Evolutionary conservation across 2,329 filamentous ascomycete genomes (phyloP).

Genomic region (Sordariomycetes sp.): DNA sequence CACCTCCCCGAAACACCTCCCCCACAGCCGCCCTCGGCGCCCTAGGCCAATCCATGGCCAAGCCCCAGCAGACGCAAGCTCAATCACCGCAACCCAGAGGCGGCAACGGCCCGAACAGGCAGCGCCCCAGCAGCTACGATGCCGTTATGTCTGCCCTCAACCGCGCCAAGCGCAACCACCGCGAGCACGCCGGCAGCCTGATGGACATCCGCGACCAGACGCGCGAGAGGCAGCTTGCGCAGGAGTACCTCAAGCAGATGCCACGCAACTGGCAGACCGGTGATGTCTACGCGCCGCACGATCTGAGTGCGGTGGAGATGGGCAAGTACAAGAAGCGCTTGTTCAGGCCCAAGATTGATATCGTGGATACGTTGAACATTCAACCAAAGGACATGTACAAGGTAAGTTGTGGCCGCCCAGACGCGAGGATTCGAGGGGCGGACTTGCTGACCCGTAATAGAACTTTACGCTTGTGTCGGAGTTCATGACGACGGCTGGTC

Average conservation of each 20-base stretch:
- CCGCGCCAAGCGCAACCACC: slow-evolving; percentile 11
- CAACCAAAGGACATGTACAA: slow-evolving; percentile 82
- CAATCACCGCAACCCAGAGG: too few relatives aligned
- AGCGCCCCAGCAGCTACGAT: slow-evolving; percentile 4
- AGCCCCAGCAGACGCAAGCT: too few relatives aligned
- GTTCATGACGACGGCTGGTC: slow-evolving; percentile 75
- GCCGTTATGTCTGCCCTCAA: too few relatives aligned
- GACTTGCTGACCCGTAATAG: slow-evolving; percentile 32
- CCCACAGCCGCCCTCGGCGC: too few relatives aligned
- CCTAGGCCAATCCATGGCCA: too few relatives aligned
- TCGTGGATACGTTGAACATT: slow-evolving; percentile 70
- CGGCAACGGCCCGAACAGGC: too few relatives aligned
- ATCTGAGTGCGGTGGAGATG: slow-evolving; percentile 71
- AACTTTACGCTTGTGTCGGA: slow-evolving; percentile 91
- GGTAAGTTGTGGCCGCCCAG: slow-evolving; percentile 37
- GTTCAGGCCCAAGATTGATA: slow-evolving; percentile 54
- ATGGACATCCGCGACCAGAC: slow-evolving; percentile 26
- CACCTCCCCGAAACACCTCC: slow-evolving; percentile 8
- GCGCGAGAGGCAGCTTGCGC: slow-evolving; percentile 27
- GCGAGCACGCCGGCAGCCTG: slow-evolving; percentile 14
- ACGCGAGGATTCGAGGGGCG: background rate
- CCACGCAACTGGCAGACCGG: slow-evolving; percentile 65
- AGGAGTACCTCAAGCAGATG: slow-evolving; percentile 53
- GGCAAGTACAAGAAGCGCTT: slow-evolving; percentile 64
- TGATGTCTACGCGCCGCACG: slow-evolving; percentile 86